A percentile compares a stretch with the other conserved stretches of the same genome.
Evolutionary conservation across 495 filamentous ascomycete species (phyloP).

Genomic region (Neurospora terricola): DNA sequence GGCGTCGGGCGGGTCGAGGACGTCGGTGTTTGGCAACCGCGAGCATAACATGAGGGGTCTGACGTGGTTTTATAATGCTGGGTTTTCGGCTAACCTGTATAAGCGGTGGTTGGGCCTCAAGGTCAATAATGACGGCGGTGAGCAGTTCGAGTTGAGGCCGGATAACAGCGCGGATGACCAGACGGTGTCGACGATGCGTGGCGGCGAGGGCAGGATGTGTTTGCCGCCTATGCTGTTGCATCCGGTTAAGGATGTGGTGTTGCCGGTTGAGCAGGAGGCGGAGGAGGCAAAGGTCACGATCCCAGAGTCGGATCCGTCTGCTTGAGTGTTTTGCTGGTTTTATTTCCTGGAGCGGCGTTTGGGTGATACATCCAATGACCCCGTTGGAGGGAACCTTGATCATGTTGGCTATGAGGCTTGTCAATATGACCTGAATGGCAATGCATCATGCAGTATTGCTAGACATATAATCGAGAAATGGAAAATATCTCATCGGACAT

Average conservation of each 20-base stretch:
- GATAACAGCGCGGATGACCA: conserved; percentile 40
- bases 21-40: conserved; percentile 69
- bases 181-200: conserved; percentile 38
- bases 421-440: not conserved
- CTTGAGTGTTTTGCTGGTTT: conserved; percentile 9
- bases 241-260: conserved; percentile 77
- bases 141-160: conserved; percentile 60
- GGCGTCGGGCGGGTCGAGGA: conserved; percentile 58
- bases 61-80: conserved; percentile 92
- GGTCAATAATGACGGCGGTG: conserved; percentile 78
- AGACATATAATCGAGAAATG: not conserved
- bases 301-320: conserved; percentile 29
- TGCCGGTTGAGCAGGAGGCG: conserved; percentile 60
- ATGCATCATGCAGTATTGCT: not conserved
- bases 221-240: conserved; percentile 85
- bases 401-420: not conserved
- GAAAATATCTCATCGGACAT: not conserved
- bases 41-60: conserved; percentile 85
- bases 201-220: conserved; percentile 80
- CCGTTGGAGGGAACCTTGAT: not conserved
- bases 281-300: conserved; percentile 20
- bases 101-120: conserved; percentile 77
- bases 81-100: conserved; percentile 75
- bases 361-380: not conserved
- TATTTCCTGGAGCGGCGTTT: conserved; percentile 2